Percentiles rank a stretch among this genome's conserved stretches.
Conservation (phyloP, 2,329 filamentous ascomycete species). For the Colletotrichum godetiae region DNA sequence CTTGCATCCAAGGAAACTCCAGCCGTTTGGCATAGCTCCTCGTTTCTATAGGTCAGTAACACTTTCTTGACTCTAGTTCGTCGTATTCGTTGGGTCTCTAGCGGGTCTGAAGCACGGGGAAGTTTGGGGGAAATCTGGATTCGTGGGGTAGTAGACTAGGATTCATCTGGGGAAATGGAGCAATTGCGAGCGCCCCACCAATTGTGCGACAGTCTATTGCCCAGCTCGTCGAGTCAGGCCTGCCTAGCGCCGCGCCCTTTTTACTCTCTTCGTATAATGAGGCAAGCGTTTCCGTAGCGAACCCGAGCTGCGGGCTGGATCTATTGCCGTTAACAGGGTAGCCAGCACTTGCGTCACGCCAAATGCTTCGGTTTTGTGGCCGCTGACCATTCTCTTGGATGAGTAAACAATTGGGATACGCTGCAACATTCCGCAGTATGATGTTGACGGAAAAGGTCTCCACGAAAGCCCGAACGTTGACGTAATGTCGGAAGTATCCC, state of each 20-base stretch:
- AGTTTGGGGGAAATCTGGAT: not conserved
- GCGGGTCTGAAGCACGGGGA: not conserved
- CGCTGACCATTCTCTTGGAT: not conserved
- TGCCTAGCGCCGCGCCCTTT: not conserved
- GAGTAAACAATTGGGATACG: not conserved
- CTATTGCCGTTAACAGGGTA: not conserved
- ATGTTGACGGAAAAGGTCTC: not conserved
- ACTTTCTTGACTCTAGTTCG: not conserved
- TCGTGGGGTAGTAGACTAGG: constrained; percentile 10
- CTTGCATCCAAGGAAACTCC: not conserved
- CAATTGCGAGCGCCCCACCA: not conserved
- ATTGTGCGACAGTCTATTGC: not conserved
- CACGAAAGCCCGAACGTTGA: not conserved
- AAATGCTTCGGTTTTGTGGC: not conserved
- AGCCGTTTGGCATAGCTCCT: not conserved
- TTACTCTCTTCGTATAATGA: not conserved
- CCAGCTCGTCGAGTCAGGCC: not conserved
- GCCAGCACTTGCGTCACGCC: not conserved
- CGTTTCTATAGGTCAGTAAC: not conserved
- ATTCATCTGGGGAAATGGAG: constrained; percentile 14
- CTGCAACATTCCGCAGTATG: not conserved
- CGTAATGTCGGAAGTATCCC: not conserved
- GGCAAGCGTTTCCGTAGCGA: not conserved
- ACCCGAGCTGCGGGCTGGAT: not conserved
- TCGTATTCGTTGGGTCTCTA: too few species aligned